Percentiles rank a stretch among this genome's conserved stretches.
Conservation (phyloP, 2,329 filamentous ascomycete species). For the Trichoderma simmonsii region DNA sequence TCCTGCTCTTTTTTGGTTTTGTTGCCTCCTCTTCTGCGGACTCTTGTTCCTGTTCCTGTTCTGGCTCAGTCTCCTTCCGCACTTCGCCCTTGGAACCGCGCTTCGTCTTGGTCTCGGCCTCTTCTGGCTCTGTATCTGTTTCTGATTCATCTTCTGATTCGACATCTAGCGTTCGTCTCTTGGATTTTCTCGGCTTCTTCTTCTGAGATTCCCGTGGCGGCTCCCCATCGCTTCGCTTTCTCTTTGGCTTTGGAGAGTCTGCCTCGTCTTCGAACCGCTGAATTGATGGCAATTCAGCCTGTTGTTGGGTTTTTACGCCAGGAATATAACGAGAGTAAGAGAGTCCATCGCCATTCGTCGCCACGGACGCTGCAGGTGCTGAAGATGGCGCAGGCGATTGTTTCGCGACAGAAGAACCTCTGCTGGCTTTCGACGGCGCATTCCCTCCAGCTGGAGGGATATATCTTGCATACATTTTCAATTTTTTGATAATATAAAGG, state of each 20-base stretch:
- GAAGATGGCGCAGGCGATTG: constrained; percentile 1
- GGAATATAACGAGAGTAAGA: constrained; percentile 44
- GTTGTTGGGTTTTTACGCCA: constrained; percentile 25
- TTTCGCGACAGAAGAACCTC: constrained; percentile 6
- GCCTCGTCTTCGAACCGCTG: constrained; percentile 32
- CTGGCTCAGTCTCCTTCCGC: constrained; percentile 23
- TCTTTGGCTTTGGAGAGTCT: constrained; percentile 29
- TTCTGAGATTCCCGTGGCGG: constrained; percentile 30
- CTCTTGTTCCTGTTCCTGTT: constrained; percentile 1
- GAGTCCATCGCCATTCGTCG: constrained; percentile 24
- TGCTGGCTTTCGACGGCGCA: constrained; percentile 1
- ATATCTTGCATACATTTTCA: constrained; percentile 43
- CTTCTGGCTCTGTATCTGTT: constrained; percentile 18
- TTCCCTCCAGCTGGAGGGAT: constrained; percentile 35
- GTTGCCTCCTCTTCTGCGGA: neutral
- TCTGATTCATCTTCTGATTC: constrained; percentile 10
- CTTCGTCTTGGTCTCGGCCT: constrained; percentile 24
- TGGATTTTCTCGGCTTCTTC: constrained; percentile 35
- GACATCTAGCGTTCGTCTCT: constrained; percentile 16
- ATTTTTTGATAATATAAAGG: neutral
- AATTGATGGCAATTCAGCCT: constrained; percentile 18
- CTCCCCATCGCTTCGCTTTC: constrained; percentile 36
- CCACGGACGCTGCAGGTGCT: constrained; percentile 4
- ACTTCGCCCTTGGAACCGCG: constrained; percentile 19
- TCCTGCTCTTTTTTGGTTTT: constrained; percentile 36